Evolutionary conservation across 352 stramenopile species (phyloP).

Genomic region (Thalassiosira hispida): DNA sequence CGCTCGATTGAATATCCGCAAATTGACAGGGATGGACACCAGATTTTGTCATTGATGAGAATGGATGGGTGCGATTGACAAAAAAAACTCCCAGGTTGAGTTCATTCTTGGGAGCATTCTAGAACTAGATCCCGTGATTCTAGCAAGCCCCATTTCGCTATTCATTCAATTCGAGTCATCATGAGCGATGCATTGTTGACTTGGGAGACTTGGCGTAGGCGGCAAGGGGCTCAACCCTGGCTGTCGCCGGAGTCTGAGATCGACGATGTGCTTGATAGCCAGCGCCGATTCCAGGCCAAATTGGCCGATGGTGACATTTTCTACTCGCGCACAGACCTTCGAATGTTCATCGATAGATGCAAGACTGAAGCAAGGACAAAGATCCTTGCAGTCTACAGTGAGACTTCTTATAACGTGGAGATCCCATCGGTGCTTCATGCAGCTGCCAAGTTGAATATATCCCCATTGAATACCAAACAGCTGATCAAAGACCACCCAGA

Average conservation of each 20-base stretch:
- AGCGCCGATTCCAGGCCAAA: slow-evolving; percentile 22
- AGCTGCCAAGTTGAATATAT: slow-evolving; percentile 31
- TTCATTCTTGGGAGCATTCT: too few relatives aligned
- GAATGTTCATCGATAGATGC: slow-evolving; percentile 28
- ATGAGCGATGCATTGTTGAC: slow-evolving; percentile 22
- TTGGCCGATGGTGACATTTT: slow-evolving; percentile 24
- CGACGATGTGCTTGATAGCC: slow-evolving; percentile 19
- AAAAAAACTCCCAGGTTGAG: too few relatives aligned
- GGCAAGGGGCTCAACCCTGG: not conserved
- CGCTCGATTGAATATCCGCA: too few relatives aligned
- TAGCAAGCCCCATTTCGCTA: too few relatives aligned
- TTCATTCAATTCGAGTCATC: too few relatives aligned
- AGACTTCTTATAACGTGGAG: not conserved
- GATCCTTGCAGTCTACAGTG: slow-evolving; percentile 13
- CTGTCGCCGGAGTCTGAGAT: not conserved
- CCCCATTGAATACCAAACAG: slow-evolving; percentile 20
- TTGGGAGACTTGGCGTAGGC: not conserved
- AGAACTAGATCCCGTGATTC: too few relatives aligned
- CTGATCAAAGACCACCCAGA: slow-evolving; percentile 28
- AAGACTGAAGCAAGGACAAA: slow-evolving; percentile 17
- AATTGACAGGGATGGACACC: too few relatives aligned
- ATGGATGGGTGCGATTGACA: too few relatives aligned
- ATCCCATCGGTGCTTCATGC: slow-evolving; percentile 26
- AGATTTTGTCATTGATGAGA: too few relatives aligned
- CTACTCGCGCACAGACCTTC: slow-evolving; percentile 27